Base-by-base conservation (phyloP, 306 rosid genomes). In the Lathyrus tuberosus region DNA sequence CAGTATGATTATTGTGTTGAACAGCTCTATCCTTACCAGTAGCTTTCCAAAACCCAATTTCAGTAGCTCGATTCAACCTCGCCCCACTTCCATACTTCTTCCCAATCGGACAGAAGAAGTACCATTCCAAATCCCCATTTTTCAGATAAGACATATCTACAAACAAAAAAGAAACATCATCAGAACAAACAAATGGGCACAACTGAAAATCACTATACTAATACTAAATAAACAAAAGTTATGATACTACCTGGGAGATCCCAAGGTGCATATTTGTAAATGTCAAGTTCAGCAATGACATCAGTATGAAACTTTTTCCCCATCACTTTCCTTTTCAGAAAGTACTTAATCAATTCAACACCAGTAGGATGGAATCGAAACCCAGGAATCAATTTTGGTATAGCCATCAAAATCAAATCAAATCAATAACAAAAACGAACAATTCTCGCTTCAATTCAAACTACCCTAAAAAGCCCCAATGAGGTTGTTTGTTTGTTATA, bases 291-390 rank as follows among this genome's bases (percentile, higher is more conserved):
- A 7, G 90, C 38, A 37, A 92, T 74, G 5, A 76, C 79, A 5
- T 71, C 73, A 57, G 42, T 0, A 33, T 6, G 65, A 15, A 80
- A 33, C 37, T 46, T 87, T 52, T 69, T 84, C 10, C 83, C 81
- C 52, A 49, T 35, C 2, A 92, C 71, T 79, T 87, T 92, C 71
- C 83, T 86, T 83, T 87, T 84, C 24, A 89, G 76, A 82, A 80
- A 86, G 77, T 46, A 87, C 49, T 26, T 40, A 5, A 87, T 71
- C 52, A 92, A 80, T 79, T 92, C 95, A 46, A 78, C 82, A 16
- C 82, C 84, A 5, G 89, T 84, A 0, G 98, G 96, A 70, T 80
- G 77, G 62, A 89, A 89, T 67, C 95, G 89, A 80, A 86, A 78
- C 4, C 98, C 97, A 16, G 96, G 96, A 68, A 47, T 22, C 77